Base-by-base conservation (phyloP, 306 rosid species). In the Prunus mongolica region DNA sequence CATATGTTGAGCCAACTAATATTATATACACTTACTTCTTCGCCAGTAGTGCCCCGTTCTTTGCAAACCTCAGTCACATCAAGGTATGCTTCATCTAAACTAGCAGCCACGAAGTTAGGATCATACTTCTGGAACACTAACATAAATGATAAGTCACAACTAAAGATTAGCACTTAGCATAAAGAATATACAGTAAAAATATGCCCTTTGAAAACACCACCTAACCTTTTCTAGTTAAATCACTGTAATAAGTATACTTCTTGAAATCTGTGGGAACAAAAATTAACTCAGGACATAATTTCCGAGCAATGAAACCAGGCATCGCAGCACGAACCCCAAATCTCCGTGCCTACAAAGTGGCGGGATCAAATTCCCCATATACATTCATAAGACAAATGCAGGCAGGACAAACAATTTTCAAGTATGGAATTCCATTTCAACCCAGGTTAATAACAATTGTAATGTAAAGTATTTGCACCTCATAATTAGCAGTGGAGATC, bases 241-340 rank as follows among this genome's bases (percentile, higher is more conserved):
- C 93, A 78, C 97, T 89, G 79, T 80, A 90, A 79, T 88, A 15
- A 51, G 80, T 89, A 82, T 90, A 95, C 87, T 95, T 95, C n/a
- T 82, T 86, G 82, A 95, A 95, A 85, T 95, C 96, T 12, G 47
- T 22, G 18, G 96, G 95, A 65, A 89, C 97, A 80, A 95, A 86
- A 82, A 95, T 84, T 80, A 95, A 84, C 77, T 88, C 88, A 1
- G 96, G 98, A 79, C 98, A 95, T 68, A 95, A 81, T 83, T 84
- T 95, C 54, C 87, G 82, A 19, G 96, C 97, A 85, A 92, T 95
- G 80, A 95, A 95, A 24, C 98, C 98, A 65, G 98, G 98, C 98
- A 95, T 95, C 65, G 96, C 97, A 81, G 97, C 90, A 73, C 98
- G 93, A 88, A 95, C 96, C 44, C 98, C 98, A 71, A 84, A 95